Base-by-base conservation (phyloP, 441 rosid species). In the Adansonia rubrostipa region DNA sequence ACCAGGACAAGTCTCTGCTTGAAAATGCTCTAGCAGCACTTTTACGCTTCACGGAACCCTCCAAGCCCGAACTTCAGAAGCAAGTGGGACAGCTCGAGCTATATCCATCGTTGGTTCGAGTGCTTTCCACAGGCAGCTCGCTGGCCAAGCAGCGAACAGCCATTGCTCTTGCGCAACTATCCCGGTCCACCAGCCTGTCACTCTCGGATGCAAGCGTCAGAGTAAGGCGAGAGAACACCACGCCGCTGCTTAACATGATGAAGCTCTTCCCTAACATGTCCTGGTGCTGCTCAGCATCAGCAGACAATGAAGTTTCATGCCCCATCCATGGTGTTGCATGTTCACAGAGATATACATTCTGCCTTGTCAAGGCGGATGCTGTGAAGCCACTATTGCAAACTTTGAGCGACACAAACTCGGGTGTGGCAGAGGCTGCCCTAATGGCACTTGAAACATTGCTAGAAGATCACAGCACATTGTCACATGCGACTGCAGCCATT, bases 21-120 rank as follows among this genome's bases (percentile, higher is more conserved):
- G 92, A 89, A 79, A 87, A 87, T 80, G 87, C 82, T 9, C 64
- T 89, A 53, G 89, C 90, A 58, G 90, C 88, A 71, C 87, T 89
- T 58, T 65, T 89, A 74, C 85, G 80, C 56, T 86, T 81, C 80
- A 89, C 90, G 42, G 88, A 87, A 72, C 87, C 90, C 50, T 75
- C 89, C 17, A 89, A 86, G 71, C 90, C 88, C 4, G 76, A 89
- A 44, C 88, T 89, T 64, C 89, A 82, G 84, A 80, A 77, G 81
- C 83, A 75, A 84, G 83, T 89, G 24, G 88, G 88, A 33, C 77
- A 82, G 74, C 84, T 86, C 22, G 84, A 87, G 67, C 47, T 89
- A 51, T 84, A 83, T 73, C 87, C 90, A 64, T 78, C 88, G 0
- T 80, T 89, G 14, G 80, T 89, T 42, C 82, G 87, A 53, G 75